Evolutionary conservation across 1,284 basidiomycete species (phyloP).

Genomic region (Trametes pubescens): DNA sequence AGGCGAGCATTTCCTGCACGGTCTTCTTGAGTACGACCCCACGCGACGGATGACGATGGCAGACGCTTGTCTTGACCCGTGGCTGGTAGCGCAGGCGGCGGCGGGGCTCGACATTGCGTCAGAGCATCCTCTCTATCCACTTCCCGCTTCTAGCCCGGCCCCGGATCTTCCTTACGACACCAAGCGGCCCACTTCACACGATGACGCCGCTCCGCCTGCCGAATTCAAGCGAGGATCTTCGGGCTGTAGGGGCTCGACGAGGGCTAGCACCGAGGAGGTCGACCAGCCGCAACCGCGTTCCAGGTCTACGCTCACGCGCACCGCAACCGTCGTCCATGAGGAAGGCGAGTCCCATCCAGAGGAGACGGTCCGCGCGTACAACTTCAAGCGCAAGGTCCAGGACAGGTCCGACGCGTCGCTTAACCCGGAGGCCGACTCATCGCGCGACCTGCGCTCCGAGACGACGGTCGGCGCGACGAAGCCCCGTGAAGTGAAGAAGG

Average conservation of each 20-base stretch:
- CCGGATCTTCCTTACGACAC: not conserved
- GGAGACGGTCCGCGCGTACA: constrained; percentile 12
- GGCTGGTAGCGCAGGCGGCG: constrained; percentile 55
- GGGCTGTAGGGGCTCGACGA: constrained; percentile 39
- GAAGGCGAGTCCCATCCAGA: not conserved
- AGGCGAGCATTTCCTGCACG: constrained; percentile 53
- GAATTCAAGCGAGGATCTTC: not conserved
- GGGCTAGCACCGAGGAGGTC: not conserved
- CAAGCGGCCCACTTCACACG: not conserved
- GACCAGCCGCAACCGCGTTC: not conserved
- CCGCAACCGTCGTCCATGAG: not conserved
- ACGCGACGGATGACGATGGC: constrained; percentile 62
- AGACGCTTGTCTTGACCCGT: constrained; percentile 68
- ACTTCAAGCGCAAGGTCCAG: constrained; percentile 28
- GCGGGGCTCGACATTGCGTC: not conserved
- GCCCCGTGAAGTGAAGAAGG: not conserved
- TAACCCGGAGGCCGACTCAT: constrained; percentile 10
- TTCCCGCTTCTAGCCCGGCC: not conserved
- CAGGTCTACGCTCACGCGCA: not conserved
- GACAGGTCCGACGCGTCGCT: constrained; percentile 23
- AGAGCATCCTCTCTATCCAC: not conserved
- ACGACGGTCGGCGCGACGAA: not conserved
- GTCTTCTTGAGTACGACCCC: constrained; percentile 61
- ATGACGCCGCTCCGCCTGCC: not conserved
- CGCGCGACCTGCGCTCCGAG: not conserved